Conservation (phyloP, 352 stramenopile species). For the Globisporangium polare region DNA sequence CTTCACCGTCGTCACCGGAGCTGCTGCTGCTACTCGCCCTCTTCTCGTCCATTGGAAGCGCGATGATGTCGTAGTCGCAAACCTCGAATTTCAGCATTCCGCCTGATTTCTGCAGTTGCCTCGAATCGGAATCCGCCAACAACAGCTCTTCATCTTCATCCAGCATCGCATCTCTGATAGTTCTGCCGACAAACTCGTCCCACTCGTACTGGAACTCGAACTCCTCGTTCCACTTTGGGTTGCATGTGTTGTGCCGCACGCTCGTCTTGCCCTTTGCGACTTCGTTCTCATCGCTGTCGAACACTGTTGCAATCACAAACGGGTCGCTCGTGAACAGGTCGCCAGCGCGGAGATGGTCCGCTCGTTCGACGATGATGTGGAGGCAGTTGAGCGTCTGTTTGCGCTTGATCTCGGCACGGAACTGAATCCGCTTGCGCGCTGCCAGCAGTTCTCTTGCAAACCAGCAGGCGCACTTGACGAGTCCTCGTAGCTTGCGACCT, state of each 20-base stretch:
- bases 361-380: constrained; percentile 50
- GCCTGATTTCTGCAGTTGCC: background rate
- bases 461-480: constrained; percentile 29
- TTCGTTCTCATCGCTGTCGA: constrained; percentile 23
- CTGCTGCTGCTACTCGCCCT: background rate
- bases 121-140: background rate
- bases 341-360: constrained; percentile 36
- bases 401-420: constrained; percentile 22
- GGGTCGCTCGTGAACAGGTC: constrained; percentile 65
- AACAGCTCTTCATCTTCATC: background rate
- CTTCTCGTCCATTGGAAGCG: constrained; percentile 9
- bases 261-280: constrained; percentile 43
- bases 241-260: constrained; percentile 44
- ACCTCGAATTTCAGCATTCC: constrained; percentile 18
- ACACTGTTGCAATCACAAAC: constrained; percentile 37
- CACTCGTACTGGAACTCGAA: constrained; percentile 37
- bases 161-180: background rate
- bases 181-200: background rate
- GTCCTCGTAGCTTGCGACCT: constrained; percentile 24
- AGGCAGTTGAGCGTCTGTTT: constrained; percentile 52
- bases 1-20: constrained; percentile 12
- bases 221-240: constrained; percentile 73
- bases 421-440: constrained; percentile 20
- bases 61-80: constrained; percentile 41
- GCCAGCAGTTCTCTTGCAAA: constrained; percentile 21